Percentiles rank a stretch among this genome's conserved stretches.
Evolutionary conservation across 2,329 filamentous ascomycete species (phyloP).

Genomic region (Penicillium hesseltinei): DNA sequence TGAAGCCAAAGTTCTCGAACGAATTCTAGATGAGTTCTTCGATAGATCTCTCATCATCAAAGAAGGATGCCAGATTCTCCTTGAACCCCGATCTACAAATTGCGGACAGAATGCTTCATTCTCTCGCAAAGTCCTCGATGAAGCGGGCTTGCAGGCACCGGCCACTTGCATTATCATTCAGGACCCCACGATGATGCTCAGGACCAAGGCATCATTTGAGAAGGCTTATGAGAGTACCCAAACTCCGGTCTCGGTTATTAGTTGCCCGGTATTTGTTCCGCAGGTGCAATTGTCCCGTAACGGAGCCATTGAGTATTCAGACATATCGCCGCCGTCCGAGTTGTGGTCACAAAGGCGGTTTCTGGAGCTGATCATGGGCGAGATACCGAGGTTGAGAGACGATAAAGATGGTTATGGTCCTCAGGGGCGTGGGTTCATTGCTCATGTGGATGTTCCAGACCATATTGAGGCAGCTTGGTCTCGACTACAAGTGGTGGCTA

Average conservation of each 20-base stretch:
- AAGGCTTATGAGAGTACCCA: slow-evolving; percentile 34
- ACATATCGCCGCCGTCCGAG: slow-evolving; percentile 9
- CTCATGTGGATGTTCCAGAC: slow-evolving; percentile 44
- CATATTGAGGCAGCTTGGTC: slow-evolving; percentile 39
- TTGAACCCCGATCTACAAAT: slow-evolving; percentile 49
- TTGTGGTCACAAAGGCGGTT: slow-evolving; percentile 44
- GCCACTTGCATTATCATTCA: slow-evolving; percentile 41
- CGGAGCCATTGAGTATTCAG: slow-evolving; percentile 8
- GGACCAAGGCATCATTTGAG: slow-evolving; percentile 45
- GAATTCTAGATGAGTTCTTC: slow-evolving; percentile 31
- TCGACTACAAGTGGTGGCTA: slow-evolving; percentile 6
- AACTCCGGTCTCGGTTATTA: slow-evolving; percentile 22
- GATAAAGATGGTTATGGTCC: slow-evolving; percentile 47
- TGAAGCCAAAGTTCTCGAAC: slow-evolving; percentile 42
- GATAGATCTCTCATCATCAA: slow-evolving; percentile 24
- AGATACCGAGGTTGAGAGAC: slow-evolving; percentile 46
- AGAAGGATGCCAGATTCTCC: slow-evolving; percentile 33
- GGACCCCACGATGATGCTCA: slow-evolving; percentile 48
- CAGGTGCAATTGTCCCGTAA: slow-evolving; percentile 6
- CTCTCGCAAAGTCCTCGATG: slow-evolving; percentile 37
- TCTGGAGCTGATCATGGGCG: slow-evolving; percentile 44
- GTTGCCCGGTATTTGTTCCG: slow-evolving; percentile 24
- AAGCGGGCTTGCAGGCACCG: slow-evolving; percentile 20
- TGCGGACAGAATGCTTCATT: slow-evolving; percentile 47
- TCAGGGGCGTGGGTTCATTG: slow-evolving; percentile 44